Percentiles rank a stretch among this genome's conserved stretches.
Conservation (phyloP, 169 alveolate species). For the Besnoitia besnoiti region DNA sequence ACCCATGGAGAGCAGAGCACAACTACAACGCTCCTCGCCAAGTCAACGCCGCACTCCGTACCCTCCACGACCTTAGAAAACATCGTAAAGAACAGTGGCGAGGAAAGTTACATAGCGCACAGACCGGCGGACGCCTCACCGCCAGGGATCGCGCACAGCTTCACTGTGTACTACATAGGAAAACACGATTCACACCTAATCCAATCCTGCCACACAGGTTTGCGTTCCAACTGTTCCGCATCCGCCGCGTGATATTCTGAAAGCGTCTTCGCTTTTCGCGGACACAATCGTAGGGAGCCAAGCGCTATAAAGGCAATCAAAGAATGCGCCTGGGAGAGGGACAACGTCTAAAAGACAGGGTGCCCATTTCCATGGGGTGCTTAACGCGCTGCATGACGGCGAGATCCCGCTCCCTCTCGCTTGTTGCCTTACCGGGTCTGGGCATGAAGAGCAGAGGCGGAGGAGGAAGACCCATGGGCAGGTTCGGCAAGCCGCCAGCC, state of each 20-base stretch:
- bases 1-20: too few relatives aligned
- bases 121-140: too few relatives aligned
- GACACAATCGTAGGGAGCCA: not conserved
- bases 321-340: not conserved
- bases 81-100: too few relatives aligned
- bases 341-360: not conserved
- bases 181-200: too few relatives aligned
- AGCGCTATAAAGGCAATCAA: not conserved
- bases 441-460: conserved; percentile 49
- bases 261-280: not conserved
- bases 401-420: not conserved
- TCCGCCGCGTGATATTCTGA: not conserved
- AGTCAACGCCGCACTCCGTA: too few relatives aligned
- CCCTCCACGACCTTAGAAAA: too few relatives aligned
- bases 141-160: too few relatives aligned
- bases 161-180: too few relatives aligned
- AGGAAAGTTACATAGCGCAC: too few relatives aligned
- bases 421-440: conserved; percentile 27
- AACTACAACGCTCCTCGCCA: too few relatives aligned
- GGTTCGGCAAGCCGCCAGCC: conserved; percentile 26
- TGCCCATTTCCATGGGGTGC: not conserved
- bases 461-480: conserved; percentile 29
- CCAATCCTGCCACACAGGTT: too few relatives aligned
- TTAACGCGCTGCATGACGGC: not conserved
- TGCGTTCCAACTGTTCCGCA: too few relatives aligned